These are phyloP conservation scores for Cucumis melo DNA, from an alignment of 306 rosid species.

Conservation along the genomic window DNA sequence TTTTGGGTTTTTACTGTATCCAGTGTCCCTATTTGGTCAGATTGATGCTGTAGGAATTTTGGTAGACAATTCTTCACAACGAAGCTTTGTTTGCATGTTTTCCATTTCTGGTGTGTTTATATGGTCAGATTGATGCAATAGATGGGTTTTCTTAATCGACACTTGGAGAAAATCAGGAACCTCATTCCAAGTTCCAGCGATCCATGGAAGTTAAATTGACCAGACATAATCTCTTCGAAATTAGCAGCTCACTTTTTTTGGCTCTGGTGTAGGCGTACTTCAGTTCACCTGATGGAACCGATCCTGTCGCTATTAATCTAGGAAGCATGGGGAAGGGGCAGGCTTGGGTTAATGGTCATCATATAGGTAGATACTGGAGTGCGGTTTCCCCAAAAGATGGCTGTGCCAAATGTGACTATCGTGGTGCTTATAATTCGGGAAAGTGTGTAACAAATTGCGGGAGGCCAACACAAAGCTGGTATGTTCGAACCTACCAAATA, in stretches of 20 bases:
- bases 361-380: slow-evolving; percentile 96
- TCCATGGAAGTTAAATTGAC: neutral
- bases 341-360: slow-evolving; percentile 94
- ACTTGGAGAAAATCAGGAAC: neutral
- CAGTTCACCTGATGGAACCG: slow-evolving; percentile 59
- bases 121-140: neutral
- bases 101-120: neutral
- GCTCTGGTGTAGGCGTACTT: slow-evolving; percentile 49
- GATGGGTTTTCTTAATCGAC: neutral
- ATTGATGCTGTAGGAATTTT: neutral
- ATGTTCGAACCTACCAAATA: neutral
- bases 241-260: neutral
- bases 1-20: neutral
- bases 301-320: slow-evolving; percentile 79
- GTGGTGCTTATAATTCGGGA: slow-evolving; percentile 60
- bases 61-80: neutral
- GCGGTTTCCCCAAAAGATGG: slow-evolving; percentile 62
- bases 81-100: neutral
- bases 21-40: neutral
- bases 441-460: slow-evolving; percentile 79
- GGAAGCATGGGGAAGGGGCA: slow-evolving; percentile 99
- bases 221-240: neutral
- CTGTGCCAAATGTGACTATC: slow-evolving; percentile 69
- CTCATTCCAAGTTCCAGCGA: neutral
- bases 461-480: slow-evolving; percentile 83